Percentiles rank a stretch among this genome's conserved stretches.
Conservation (phyloP, 2,329 filamentous ascomycete genomes). For the Alternaria panax region DNA sequence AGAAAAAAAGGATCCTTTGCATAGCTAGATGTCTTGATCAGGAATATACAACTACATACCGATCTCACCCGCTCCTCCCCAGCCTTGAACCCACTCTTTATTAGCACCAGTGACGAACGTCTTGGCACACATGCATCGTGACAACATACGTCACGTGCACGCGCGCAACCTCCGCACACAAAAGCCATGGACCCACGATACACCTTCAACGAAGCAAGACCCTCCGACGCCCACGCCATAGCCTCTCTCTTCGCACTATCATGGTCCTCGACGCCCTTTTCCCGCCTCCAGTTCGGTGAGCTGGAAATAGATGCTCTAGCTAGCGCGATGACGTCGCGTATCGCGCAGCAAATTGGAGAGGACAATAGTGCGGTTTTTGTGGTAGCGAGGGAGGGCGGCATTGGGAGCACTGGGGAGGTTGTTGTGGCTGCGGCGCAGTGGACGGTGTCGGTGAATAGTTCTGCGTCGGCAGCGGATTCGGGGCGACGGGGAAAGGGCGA, state of each 20-base stretch:
- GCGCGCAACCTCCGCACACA: too few relatives aligned
- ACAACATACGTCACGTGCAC: too few relatives aligned
- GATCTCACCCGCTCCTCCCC: too few relatives aligned
- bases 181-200: too few relatives aligned
- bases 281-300: slow-evolving; percentile 37
- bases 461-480: too few relatives aligned
- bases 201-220: not conserved
- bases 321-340: slow-evolving; percentile 29
- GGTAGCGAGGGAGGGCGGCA: slow-evolving; percentile 28
- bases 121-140: not conserved
- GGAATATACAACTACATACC: too few relatives aligned
- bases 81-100: too few relatives aligned
- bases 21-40: too few relatives aligned
- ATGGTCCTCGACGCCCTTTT: slow-evolving; percentile 39
- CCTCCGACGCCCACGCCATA: slow-evolving; percentile 21
- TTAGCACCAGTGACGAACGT: too few relatives aligned
- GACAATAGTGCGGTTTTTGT: slow-evolving; percentile 15
- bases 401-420: slow-evolving; percentile 5
- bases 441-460: slow-evolving; percentile 26
- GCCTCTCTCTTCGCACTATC: slow-evolving; percentile 34
- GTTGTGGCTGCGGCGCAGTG: slow-evolving; percentile 40
- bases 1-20: too few relatives aligned
- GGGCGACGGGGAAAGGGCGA: too few relatives aligned
- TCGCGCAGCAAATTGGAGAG: slow-evolving; percentile 28
- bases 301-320: slow-evolving; percentile 26